Evolutionary conservation across 169 alveolate species (phyloP).

Genomic region (Perkinsus olseni): DNA sequence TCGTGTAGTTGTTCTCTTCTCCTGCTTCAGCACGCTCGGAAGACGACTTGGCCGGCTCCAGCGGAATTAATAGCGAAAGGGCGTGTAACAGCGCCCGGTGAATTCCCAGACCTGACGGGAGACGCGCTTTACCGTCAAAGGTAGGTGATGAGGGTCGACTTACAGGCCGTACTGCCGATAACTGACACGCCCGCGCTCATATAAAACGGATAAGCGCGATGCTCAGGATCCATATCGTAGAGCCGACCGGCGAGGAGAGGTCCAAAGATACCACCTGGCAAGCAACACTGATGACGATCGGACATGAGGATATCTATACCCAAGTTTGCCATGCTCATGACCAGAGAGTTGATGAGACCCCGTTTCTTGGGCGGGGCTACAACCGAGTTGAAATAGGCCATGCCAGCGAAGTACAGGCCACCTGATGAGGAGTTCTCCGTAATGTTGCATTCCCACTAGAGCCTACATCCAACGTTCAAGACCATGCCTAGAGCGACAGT

Average conservation of each 20-base stretch:
- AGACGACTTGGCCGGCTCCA: too few relatives aligned
- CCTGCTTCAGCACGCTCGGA: too few relatives aligned
- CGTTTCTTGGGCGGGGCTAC: not conserved
- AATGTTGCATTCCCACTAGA: not conserved
- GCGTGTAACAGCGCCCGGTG: not conserved
- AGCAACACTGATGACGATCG: not conserved
- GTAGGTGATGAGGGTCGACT: not conserved
- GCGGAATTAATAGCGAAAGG: not conserved
- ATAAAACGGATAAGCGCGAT: not conserved
- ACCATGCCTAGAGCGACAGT: not conserved
- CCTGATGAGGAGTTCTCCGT: not conserved
- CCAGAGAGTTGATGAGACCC: not conserved
- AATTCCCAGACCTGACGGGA: not conserved
- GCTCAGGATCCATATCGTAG: not conserved
- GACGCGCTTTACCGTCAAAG: not conserved
- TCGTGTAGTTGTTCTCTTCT: too few relatives aligned
- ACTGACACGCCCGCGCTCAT: not conserved
- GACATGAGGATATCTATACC: not conserved
- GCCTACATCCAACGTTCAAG: not conserved
- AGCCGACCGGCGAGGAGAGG: not conserved
- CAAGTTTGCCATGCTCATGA: not conserved
- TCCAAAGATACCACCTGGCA: not conserved
- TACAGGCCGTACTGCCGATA: not conserved
- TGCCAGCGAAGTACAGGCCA: not conserved
- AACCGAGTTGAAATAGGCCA: not conserved